Percentiles rank a stretch among this genome's conserved stretches.
These are phyloP conservation scores for Geotrichum carabidarum DNA, from an alignment of 1,139 yeast genomes.

Conservation along the genomic window DNA sequence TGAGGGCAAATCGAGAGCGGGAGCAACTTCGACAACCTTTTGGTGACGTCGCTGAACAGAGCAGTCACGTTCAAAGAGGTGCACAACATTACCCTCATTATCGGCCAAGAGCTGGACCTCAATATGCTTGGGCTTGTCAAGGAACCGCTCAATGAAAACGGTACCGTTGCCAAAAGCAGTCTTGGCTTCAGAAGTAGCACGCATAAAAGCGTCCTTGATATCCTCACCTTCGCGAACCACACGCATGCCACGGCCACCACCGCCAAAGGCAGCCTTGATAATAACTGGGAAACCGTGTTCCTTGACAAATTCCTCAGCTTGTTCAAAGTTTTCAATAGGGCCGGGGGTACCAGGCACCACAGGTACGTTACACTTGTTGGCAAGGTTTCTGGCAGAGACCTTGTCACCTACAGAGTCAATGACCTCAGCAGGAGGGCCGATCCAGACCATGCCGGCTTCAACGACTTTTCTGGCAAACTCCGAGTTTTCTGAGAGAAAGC, in stretches of 20 bases:
- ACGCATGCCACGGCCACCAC: slow-evolving; percentile 99
- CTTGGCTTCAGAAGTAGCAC: slow-evolving; percentile 93
- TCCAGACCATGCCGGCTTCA: slow-evolving; percentile 89
- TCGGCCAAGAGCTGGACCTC: slow-evolving; percentile 97
- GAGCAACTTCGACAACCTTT: slow-evolving; percentile 98
- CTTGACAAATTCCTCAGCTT: slow-evolving; percentile 73
- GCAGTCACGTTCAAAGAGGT: slow-evolving; percentile 95
- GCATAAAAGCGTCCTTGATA: slow-evolving; percentile 81
- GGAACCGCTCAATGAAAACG: slow-evolving; percentile 91
- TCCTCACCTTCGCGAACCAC: slow-evolving; percentile 96
- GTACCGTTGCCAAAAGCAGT: slow-evolving; percentile 97
- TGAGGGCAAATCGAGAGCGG: slow-evolving; percentile 86
- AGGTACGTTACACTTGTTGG: slow-evolving; percentile 77
- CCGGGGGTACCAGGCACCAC: slow-evolving; percentile 98
- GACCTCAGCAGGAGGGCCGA: slow-evolving; percentile 85
- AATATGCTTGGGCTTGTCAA: slow-evolving; percentile 94
- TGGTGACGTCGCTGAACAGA: slow-evolving; percentile 99
- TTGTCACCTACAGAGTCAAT: slow-evolving; percentile 98
- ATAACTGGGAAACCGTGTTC: slow-evolving; percentile 92
- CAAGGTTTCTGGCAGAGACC: slow-evolving; percentile 88
- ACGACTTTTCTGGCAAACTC: slow-evolving; percentile 91
- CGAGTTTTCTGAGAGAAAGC: slow-evolving; percentile 89
- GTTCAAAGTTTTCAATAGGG: slow-evolving; percentile 75
- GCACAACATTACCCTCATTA: slow-evolving; percentile 89
- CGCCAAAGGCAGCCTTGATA: slow-evolving; percentile 98